Conservation (phyloP, 148 eudicot genomes). For the Camellia sinensis region DNA sequence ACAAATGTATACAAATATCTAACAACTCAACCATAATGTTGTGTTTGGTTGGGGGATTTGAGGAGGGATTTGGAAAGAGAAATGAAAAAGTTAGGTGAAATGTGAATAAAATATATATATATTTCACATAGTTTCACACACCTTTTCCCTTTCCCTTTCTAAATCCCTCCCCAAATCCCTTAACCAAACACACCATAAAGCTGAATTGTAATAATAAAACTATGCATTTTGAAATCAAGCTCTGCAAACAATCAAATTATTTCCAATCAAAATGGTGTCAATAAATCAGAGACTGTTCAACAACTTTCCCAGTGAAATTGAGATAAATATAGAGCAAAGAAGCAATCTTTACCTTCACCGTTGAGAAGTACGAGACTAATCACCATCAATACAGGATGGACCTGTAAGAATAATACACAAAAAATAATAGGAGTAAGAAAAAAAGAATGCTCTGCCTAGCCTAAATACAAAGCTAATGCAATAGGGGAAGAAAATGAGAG, state of each 20-base stretch:
- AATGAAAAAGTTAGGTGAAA: too few relatives aligned
- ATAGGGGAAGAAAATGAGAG: background rate
- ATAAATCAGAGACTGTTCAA: background rate
- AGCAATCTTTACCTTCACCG: constrained; percentile 77
- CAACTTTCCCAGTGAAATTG: background rate
- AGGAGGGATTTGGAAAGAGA: too few relatives aligned
- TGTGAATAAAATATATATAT: too few relatives aligned
- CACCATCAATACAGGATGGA: constrained; percentile 91
- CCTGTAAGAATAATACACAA: constrained; percentile 41
- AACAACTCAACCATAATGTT: background rate
- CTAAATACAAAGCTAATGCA: background rate
- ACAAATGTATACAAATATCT: background rate
- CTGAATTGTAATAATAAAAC: too few relatives aligned
- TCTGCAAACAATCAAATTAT: too few relatives aligned
- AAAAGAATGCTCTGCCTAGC: background rate
- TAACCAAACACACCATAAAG: too few relatives aligned
- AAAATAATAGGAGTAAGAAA: background rate
- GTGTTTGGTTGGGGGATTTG: too few relatives aligned
- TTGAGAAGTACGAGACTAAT: constrained; percentile 77
- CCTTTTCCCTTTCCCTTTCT: too few relatives aligned
- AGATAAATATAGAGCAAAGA: background rate
- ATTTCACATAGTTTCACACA: too few relatives aligned
- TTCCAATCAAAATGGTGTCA: background rate
- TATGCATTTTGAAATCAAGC: too few relatives aligned
- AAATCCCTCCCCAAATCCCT: too few relatives aligned